Evolutionary conservation across 768 basidiomycete species (phyloP), one percentile per base, ranked within the genome.

Genomic region (Mycena floridula): DNA sequence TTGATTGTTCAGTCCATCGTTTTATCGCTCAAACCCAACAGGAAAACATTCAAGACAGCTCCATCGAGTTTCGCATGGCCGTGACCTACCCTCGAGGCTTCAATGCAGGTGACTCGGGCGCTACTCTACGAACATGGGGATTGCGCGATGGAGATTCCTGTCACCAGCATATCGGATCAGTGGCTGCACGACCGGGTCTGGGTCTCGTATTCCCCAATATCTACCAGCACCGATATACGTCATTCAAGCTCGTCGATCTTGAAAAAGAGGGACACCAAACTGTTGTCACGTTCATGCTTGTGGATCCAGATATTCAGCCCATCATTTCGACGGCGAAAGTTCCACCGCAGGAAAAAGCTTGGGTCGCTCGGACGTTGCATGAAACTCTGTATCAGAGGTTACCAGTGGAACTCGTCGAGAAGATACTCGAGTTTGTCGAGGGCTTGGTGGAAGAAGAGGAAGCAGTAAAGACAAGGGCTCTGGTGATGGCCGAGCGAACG

Each of bases 201-300:
- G 63, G 59, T 26, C 51, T 79, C 28, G 67, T 67, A 28, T 79
- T 75, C 48, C 79, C 79, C 13, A 81, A 81, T 54, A 70, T 78
- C 32, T 79, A 77, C 57, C 79, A 80, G 52, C 64, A 75, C 44
- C 55, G 57, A 7, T 61, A 69, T 25, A 61, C 69, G 0, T 50
- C 66, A 2, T 69, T 76, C 42, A 42, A 55, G 7, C 66, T 77
- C 8, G 48, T 50, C 5, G 72, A 80, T 55, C 55, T 62, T 0
- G 52, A 60, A 5, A 64, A 62, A 43, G 61, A 64, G 8, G 79
- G 77, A 2, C 64, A 65, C 37, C 57, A 72, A 23, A 72, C 60
- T 11, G 55, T 73, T 8, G 47, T 79, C 16, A 60, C 59, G 23
- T 67, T 79, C 49, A 70, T 65, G 54, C 67, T 81, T n/a, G 64